Evolutionary conservation across 1,139 yeast species (phyloP), one percentile per base, ranked within the genome.

Genomic region (Zygosaccharomyces sapae): DNA sequence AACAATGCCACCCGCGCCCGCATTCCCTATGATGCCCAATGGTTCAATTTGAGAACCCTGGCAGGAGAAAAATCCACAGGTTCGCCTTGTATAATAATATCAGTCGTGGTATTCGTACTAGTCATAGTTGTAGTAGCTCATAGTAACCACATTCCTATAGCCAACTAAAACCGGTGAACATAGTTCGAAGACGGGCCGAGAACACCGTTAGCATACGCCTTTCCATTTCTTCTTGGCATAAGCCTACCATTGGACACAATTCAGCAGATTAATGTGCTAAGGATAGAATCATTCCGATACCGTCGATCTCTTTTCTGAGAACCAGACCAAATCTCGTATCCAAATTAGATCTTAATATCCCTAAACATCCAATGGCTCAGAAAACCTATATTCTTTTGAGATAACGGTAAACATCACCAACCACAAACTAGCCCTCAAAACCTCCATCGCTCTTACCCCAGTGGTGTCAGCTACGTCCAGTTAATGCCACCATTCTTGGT

Each of bases 201-300:
- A 22, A 5, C 25, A 7, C 25, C 25, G 25, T 22, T 22, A 22
- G 9, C 3, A 22, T 2, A 7, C 25, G 2, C 25, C 7, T 22
- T 22, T 22, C 25, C 25, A 22, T 22, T 22, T 22, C n/a, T n/a
- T n/a, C 25, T 22, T 22, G 25, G 25, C 25, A 22, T 22, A 22
- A 9, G 7, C 7, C 9, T 22, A 22, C 25, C 25, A 22, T 22
- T 22, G 25, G 7, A 7, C 25, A 22, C 7, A 22, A 22, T 9
- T n/a, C n/a, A n/a, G n/a, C n/a, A n/a, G 41, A 63, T 73, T 33
- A 61, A 68, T 0, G 46, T 48, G 48, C 49, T 30, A 45, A 33
- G 2, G 56, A 52, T 16, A 55, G 51, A 55, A 56, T 49, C 52
- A 44, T 35, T 54, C 46, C 34, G 18, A 10, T 8, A 31, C 19